phyloP scores from a whole-genome alignment of 2,329 filamentous ascomycete genomes.

The Epichloe sp. region DNA sequence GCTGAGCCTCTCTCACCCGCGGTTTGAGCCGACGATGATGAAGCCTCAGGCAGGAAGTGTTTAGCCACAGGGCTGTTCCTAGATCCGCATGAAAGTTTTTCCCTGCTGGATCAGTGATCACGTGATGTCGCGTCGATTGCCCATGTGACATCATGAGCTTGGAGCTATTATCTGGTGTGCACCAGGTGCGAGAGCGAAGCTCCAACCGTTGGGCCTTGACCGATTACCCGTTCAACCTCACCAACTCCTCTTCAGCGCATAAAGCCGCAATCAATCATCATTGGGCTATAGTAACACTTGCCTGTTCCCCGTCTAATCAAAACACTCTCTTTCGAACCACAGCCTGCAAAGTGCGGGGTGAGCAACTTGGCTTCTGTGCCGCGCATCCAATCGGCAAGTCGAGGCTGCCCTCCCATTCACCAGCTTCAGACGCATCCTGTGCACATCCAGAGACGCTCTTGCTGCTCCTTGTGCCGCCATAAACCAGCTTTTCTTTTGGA shows the following conservation, averaged over 20 bases:
- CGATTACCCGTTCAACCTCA: background rate
- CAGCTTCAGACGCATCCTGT: conserved; percentile 2
- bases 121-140: background rate
- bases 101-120: background rate
- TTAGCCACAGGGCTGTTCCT: too few relatives aligned
- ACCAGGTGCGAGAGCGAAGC: background rate
- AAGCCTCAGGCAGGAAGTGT: conserved; percentile 15
- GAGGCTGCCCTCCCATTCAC: conserved; percentile 17
- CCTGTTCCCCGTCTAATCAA: background rate
- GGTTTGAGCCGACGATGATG: conserved; percentile 17
- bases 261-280: conserved; percentile 4
- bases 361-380: conserved; percentile 6
- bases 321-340: background rate
- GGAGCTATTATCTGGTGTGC: background rate
- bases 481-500: background rate
- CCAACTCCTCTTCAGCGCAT: background rate
- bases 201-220: background rate
- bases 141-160: conserved; percentile 9
- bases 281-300: conserved; percentile 4
- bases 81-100: background rate
- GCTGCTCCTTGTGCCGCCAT: conserved; percentile 1
- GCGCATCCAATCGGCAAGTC: conserved; percentile 16
- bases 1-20: conserved; percentile 17
- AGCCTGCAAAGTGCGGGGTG: conserved; percentile 13
- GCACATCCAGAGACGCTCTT: background rate